Evolutionary conservation across 2,329 filamentous ascomycete species (phyloP), one percentile per base, ranked within the genome.

Genomic region (Penicillium frequentans): DNA sequence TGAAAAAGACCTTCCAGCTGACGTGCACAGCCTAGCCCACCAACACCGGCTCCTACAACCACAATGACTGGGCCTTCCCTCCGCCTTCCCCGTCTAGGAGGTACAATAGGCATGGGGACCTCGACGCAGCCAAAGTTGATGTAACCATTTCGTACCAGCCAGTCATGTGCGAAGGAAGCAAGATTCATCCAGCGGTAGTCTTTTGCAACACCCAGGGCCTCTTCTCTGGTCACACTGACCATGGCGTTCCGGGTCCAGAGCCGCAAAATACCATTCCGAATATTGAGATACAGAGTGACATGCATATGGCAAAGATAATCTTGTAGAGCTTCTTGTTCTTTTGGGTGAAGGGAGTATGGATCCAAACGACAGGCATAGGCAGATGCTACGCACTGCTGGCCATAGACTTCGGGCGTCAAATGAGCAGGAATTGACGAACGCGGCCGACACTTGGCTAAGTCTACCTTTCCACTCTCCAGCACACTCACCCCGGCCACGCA

Each of bases 91-190:
- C 81, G 68, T 64, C 73, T 70, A 59, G 66, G 61, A 65, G 73
- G 63, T 69, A 67, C 68, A 47, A 71, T 68, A 51, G 74, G 79
- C 46, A 76, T 72, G 35, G 85, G 84, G n/a, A 92, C 78, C 68
- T 92, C 86, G 3, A 95, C 84, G 72, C 95, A 98, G 16, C 96
- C 95, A 72, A 92, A 97, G 73, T 99, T 99, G 78, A 99, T 96
- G 73, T 96, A 96, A 21, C 95, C 95, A 63, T 90, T 86, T 58
- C 93, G 88, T 55, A 93, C 82, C 19, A 99, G 84, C 93, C 93
- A 99, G 73, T 96, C 87, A 70, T 95, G 96, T 63, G 92, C 95
- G 55, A 97, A 83, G 62, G 87, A 90, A 10, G 95, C 93, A 46
- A 93, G 84, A 58, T 91, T 89, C 73, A 96, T 96, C 87, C 92